A percentile compares a stretch with the other conserved stretches of the same genome.
Evolutionary conservation across 768 basidiomycete genomes (phyloP).

Genomic region (Kwoniella dejecticola): DNA sequence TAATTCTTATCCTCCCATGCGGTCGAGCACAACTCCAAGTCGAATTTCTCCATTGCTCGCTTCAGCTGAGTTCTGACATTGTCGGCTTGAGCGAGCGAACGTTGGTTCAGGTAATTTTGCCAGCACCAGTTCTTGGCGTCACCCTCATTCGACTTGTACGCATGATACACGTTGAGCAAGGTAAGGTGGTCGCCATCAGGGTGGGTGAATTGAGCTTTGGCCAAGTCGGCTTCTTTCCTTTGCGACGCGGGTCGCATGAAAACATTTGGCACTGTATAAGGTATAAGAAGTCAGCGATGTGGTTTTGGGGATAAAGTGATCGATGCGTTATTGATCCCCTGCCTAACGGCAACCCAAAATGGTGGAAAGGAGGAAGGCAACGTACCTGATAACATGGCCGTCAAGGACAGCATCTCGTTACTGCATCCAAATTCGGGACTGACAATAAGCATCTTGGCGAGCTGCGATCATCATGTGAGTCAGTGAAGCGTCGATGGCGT

Average conservation of each 20-base stretch:
- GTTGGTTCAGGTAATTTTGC: slow-evolving; percentile 80
- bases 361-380: slow-evolving; percentile 58
- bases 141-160: slow-evolving; percentile 73
- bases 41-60: slow-evolving; percentile 87
- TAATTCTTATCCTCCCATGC: slow-evolving; percentile 70
- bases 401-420: slow-evolving; percentile 91
- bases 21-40: slow-evolving; percentile 71
- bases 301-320: no score
- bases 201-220: slow-evolving; percentile 82
- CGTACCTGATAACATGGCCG: slow-evolving; percentile 80
- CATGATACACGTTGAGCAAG: slow-evolving; percentile 91
- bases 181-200: slow-evolving; percentile 97
- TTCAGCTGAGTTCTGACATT: slow-evolving; percentile 88
- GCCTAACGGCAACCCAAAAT: slow-evolving; percentile 26
- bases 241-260: slow-evolving; percentile 88
- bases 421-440: slow-evolving; percentile 95
- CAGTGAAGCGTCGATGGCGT: not conserved
- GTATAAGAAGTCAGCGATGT: not conserved
- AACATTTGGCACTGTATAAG: slow-evolving; percentile 77
- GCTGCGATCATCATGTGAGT: slow-evolving; percentile 56
- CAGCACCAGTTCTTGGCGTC: slow-evolving; percentile 84
- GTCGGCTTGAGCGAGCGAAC: slow-evolving; percentile 84
- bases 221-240: slow-evolving; percentile 86
- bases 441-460: slow-evolving; percentile 89
- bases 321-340: slow-evolving; percentile 5